Evolutionary conservation across 208 protist species (phyloP), one percentile per base, ranked within the genome.

Genomic region (Trypanosoma caninum): DNA sequence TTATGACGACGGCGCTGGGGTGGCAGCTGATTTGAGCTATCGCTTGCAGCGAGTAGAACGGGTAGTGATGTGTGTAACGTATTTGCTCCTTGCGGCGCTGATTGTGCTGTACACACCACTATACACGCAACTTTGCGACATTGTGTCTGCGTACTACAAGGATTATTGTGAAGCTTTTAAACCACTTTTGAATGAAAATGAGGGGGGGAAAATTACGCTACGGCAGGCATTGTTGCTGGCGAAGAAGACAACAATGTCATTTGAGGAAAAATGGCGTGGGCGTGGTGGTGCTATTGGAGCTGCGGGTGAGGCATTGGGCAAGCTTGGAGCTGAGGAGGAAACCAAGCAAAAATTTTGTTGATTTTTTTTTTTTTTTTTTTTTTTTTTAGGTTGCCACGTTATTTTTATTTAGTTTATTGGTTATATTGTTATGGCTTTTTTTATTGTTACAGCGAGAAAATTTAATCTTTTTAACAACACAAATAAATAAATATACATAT

Each of bases 241-340:
- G 10, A 94, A 94, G 72, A 80, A 80, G 51, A 68, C 74, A 3
- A 79, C 81, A 2, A 69, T 86, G 65, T 57, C 69, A 0, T 84
- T 82, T 66, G 77, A 82, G 46, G 50, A 75, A 48, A 69, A 80
- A 53, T 77, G 77, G 53, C 53, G 75, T n/a, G 65, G 75, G 35
- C 56, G 74, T 22, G 74, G 74, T 16, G 79, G 78, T 30, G 69
- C 67, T 20, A 27, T 74, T 45, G 13, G 41, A 14, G 69, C 68
- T 6, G 62, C 80, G 38, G 61, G 57, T 27, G 63, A 67, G 40
- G 63, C 65, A 20, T 33, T 68, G 33, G 44, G 31, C 18, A 60
- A 58, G 38, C 22, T 64, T 74, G 42, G 20, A 10, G 37, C 55
- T 27, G 50, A 40, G 30, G 38, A 23, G 8, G 41, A 9, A 11